A percentile compares a stretch with the other conserved stretches of the same genome.
phyloP scores from a whole-genome alignment of 805 yeast species.

The Hanseniaspora meyeri region DNA sequence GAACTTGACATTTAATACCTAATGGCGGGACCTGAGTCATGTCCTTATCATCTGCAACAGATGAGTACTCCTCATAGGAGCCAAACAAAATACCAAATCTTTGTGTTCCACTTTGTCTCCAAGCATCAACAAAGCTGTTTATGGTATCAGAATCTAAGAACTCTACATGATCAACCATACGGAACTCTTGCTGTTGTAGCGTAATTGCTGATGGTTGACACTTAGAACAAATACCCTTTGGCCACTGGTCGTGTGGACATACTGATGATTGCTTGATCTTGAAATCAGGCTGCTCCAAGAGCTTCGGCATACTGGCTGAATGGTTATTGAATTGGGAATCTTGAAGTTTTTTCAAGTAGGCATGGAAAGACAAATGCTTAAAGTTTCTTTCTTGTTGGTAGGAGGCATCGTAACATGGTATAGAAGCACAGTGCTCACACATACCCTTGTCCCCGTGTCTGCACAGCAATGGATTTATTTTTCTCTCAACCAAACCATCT shows the following conservation, averaged over 20 bases:
- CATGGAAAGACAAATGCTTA: conserved; percentile 80
- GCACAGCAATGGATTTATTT: conserved; percentile 37
- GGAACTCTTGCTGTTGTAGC: conserved; percentile 71
- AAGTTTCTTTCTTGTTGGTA: conserved; percentile 65
- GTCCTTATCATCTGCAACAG: conserved; percentile 5
- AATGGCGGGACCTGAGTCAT: conserved; percentile 46
- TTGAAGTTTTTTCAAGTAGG: conserved; percentile 62
- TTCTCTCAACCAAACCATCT: conserved; percentile 61
- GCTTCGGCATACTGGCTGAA: conserved; percentile 69
- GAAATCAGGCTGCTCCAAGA: conserved; percentile 61
- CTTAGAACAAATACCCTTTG: conserved; percentile 84
- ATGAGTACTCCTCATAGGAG: conserved; percentile 56
- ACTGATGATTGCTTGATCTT: conserved; percentile 38
- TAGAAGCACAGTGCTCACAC: conserved; percentile 94
- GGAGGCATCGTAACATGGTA: conserved; percentile 85
- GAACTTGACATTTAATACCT: conserved; percentile 88
- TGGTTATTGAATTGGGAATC: conserved; percentile 37
- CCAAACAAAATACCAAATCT: conserved; percentile 82
- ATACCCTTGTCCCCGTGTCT: conserved; percentile 86
- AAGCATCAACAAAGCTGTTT: conserved; percentile 73
- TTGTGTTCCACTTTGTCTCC: conserved; percentile 85
- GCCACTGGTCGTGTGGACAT: conserved; percentile 86
- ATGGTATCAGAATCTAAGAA: conserved; percentile 62
- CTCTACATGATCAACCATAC: conserved; percentile 97
- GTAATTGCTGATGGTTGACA: conserved; percentile 96